A percentile compares a stretch with the other conserved stretches of the same genome.
phyloP scores from a whole-genome alignment of 2,329 filamentous ascomycete species.

The Aspergillus sp. region DNA sequence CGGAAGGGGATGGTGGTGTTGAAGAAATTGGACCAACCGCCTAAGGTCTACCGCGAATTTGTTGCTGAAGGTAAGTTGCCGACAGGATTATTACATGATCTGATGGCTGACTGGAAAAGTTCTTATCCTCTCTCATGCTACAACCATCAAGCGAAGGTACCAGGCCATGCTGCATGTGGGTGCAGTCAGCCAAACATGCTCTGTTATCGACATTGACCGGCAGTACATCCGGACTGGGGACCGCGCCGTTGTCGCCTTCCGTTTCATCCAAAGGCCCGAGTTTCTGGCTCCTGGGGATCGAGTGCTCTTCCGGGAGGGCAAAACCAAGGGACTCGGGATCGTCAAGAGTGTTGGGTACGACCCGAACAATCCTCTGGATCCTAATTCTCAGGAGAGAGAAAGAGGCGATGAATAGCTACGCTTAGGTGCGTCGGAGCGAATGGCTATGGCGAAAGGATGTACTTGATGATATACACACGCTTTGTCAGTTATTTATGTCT shows the following conservation, averaged over 20 bases:
- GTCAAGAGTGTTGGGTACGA: constrained; percentile 90
- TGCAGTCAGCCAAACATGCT: constrained; percentile 87
- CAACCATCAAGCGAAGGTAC: constrained; percentile 92
- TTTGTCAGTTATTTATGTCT: not conserved
- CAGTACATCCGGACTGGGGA: constrained; percentile 91
- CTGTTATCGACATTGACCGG: constrained; percentile 96
- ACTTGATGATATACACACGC: not conserved
- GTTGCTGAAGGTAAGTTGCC: constrained; percentile 57
- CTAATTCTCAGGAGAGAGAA: constrained; percentile 22
- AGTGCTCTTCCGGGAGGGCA: constrained; percentile 83
- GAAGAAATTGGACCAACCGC: constrained; percentile 66
- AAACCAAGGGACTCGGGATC: constrained; percentile 91
- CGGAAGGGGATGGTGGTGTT: constrained; percentile 97
- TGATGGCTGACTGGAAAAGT: constrained; percentile 42
- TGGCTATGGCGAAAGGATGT: too few species aligned
- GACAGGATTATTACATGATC: not conserved
- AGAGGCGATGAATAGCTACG: too few species aligned
- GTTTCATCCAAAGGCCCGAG: constrained; percentile 88
- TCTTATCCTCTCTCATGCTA: constrained; percentile 87
- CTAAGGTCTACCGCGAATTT: constrained; percentile 67
- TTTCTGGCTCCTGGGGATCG: constrained; percentile 83
- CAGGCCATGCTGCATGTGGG: constrained; percentile 98
- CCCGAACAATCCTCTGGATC: constrained; percentile 43
- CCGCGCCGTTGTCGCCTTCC: constrained; percentile 86
- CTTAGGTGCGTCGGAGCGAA: too few species aligned